Conservation (phyloP, 1,284 basidiomycete species). For the Cryptococcus amylolentus region DNA sequence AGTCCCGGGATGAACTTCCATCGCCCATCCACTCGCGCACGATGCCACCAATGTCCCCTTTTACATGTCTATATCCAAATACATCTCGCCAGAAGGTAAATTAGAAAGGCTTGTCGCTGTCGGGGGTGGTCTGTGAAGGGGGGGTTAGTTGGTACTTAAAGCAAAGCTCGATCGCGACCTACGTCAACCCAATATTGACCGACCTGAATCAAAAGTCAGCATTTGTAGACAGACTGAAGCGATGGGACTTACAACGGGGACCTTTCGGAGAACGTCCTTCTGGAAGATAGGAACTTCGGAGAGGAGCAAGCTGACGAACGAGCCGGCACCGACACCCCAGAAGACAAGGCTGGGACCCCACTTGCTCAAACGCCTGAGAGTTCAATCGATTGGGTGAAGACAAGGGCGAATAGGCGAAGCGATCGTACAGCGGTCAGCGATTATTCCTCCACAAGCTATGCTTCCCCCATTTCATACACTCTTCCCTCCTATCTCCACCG, state of each 20-base stretch:
- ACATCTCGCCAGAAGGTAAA: neutral
- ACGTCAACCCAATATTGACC: slow-evolving; percentile 19
- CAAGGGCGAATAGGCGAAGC: neutral
- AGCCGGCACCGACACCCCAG: slow-evolving; percentile 46
- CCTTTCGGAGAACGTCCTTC: slow-evolving; percentile 45
- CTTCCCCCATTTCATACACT: neutral
- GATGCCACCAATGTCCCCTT: slow-evolving; percentile 4
- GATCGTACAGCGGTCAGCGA: neutral
- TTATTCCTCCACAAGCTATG: neutral
- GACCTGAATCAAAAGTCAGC: slow-evolving; percentile 18
- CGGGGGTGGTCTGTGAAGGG: slow-evolving; percentile 33
- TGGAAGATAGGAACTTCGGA: slow-evolving; percentile 46
- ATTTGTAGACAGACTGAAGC: neutral
- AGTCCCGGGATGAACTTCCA: neutral
- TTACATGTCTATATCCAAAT: neutral
- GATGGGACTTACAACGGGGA: slow-evolving; percentile 39
- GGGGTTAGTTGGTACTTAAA: neutral
- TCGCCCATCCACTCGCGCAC: neutral
- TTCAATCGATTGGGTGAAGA: neutral
- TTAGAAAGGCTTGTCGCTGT: slow-evolving; percentile 51
- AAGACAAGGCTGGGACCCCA: slow-evolving; percentile 30
- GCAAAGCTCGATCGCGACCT: neutral
- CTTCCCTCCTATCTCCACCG: neutral
- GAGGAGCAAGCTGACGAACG: slow-evolving; percentile 44
- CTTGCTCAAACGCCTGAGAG: slow-evolving; percentile 30